These are phyloP conservation scores for Effrenium voratum DNA, from an alignment of 73 alveolate genomes.

Conservation along the genomic window DNA sequence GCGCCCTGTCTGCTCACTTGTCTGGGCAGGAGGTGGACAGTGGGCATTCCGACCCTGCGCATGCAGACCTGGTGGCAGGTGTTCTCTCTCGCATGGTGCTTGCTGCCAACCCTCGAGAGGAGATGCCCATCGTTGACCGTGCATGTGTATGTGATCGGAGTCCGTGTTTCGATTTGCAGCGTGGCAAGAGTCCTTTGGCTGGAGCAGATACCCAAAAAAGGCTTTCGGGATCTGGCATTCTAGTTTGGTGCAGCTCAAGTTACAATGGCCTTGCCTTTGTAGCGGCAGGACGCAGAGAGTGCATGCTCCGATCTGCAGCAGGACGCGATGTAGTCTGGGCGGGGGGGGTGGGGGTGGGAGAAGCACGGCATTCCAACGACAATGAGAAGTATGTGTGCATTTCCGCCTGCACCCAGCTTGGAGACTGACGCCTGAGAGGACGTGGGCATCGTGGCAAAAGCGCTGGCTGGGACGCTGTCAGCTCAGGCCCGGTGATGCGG, in stretches of 20 bases:
- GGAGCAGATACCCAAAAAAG: neutral
- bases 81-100: constrained; percentile 12
- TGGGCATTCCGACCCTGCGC: constrained; percentile 45
- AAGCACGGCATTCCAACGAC: neutral
- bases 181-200: neutral
- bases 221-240: neutral
- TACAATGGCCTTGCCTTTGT: neutral
- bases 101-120: neutral
- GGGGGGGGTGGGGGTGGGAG: neutral
- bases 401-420: too few species aligned
- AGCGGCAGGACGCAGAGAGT: neutral
- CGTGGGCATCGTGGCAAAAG: neutral
- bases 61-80: neutral
- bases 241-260: neutral
- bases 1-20: neutral
- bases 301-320: neutral
- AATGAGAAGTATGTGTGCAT: too few species aligned
- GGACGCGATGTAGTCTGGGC: too few species aligned
- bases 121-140: neutral
- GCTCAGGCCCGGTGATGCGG: neutral
- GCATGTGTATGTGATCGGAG: neutral
- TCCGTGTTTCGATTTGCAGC: neutral
- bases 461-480: neutral
- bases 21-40: constrained; percentile 31
- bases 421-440: neutral